Conservation (phyloP, 768 basidiomycete species). For the Trametes coccinea region DNA sequence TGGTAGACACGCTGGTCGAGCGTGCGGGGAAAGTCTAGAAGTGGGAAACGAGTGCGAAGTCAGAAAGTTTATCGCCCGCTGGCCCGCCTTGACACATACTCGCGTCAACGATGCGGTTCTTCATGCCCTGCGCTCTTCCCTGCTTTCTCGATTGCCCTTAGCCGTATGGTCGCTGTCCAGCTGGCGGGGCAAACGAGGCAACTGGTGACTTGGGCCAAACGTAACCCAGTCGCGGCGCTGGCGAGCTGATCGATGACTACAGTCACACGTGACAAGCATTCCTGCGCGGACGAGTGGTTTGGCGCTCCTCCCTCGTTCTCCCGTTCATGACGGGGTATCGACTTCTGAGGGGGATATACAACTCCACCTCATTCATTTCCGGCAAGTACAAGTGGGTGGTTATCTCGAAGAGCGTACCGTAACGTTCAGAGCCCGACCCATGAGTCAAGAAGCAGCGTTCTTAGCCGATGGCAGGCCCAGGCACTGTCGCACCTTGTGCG, state of each 20-base stretch:
- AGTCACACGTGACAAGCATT: constrained; percentile 17
- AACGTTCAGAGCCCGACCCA: not conserved
- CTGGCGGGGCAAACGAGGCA: constrained; percentile 2
- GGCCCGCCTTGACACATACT: constrained; percentile 15
- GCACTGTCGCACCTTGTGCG: constrained; percentile 14
- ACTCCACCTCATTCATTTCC: not conserved
- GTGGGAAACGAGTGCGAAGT: not conserved
- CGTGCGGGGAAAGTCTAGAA: constrained; percentile 74
- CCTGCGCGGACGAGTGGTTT: constrained; percentile 2
- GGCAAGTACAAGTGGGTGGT: not conserved
- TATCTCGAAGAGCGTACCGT: not conserved
- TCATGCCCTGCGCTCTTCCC: constrained; percentile 1
- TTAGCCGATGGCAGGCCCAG: constrained; percentile 10
- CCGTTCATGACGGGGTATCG: not conserved
- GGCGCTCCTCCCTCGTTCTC: constrained; percentile 4
- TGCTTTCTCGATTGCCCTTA: not conserved
- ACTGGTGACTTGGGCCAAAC: constrained; percentile 3
- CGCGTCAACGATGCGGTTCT: constrained; percentile 19
- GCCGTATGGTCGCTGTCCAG: not conserved
- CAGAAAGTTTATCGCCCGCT: constrained; percentile 8
- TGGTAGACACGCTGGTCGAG: constrained; percentile 77
- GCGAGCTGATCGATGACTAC: constrained; percentile 10
- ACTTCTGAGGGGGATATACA: not conserved
- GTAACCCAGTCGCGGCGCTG: not conserved
- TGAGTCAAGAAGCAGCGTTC: not conserved